phyloP scores from a whole-genome alignment of 495 filamentous ascomycete genomes.

The Hypoxylon subgilvum region DNA sequence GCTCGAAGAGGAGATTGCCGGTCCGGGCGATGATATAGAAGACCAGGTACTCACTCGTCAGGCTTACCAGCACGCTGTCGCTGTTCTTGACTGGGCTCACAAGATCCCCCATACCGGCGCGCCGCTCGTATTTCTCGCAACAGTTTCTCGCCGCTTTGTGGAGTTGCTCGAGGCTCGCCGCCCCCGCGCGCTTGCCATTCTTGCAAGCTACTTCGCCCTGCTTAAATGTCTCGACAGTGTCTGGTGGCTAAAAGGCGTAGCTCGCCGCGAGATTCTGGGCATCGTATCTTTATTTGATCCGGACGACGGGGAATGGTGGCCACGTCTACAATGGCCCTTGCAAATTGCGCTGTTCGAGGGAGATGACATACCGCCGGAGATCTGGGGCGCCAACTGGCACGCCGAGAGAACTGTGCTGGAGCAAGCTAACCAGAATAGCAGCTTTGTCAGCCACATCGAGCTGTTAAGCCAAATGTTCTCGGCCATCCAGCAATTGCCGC shows the following conservation, averaged over 20 bases:
- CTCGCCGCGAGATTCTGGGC: conserved; percentile 60
- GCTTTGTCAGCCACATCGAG: conserved; percentile 54
- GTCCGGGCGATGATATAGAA: conserved; percentile 23
- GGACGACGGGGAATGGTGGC: conserved; percentile 60
- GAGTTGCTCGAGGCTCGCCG: conserved; percentile 57
- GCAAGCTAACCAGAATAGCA: conserved; percentile 31
- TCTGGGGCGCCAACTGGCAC: conserved; percentile 58
- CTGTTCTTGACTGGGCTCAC: conserved; percentile 64
- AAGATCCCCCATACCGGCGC: conserved; percentile 60
- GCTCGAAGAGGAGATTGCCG: conserved; percentile 55
- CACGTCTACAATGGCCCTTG: conserved; percentile 61
- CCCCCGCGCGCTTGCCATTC: conserved; percentile 60
- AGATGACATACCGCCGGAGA: conserved; percentile 53
- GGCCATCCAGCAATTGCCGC: conserved; percentile 44
- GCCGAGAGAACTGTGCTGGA: conserved; percentile 47
- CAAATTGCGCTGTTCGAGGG: conserved; percentile 57
- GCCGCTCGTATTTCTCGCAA: conserved; percentile 62
- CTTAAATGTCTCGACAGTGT: conserved; percentile 58
- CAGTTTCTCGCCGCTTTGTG: conserved; percentile 63
- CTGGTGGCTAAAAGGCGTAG: conserved; percentile 65
- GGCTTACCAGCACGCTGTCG: conserved; percentile 61
- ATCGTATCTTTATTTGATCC: conserved; percentile 58
- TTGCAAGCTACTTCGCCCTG: conserved; percentile 63
- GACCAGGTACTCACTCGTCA: conserved; percentile 47
- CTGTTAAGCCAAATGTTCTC: conserved; percentile 54